Conservation (phyloP, 164 flowering plant species). For the Aristolochia contorta region DNA sequence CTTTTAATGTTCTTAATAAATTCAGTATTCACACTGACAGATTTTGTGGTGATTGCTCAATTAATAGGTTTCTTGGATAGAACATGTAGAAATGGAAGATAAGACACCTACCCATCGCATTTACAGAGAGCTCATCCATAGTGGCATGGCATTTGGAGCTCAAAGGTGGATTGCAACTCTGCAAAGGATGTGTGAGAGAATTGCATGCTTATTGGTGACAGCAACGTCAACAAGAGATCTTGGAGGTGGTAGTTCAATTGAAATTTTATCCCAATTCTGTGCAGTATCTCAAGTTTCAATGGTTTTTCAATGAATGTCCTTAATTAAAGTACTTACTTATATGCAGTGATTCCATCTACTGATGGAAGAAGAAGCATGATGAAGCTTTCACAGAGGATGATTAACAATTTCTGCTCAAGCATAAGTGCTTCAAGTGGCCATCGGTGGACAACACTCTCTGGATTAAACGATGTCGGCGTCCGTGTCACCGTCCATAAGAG, state of each 20-base stretch:
- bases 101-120: constrained; percentile 18
- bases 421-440: constrained; percentile 42
- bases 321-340: neutral
- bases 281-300: neutral
- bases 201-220: constrained; percentile 19
- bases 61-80: constrained; percentile 55
- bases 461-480: constrained; percentile 36
- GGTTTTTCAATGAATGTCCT: neutral
- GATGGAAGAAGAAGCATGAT: constrained; percentile 51
- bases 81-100: constrained; percentile 43
- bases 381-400: constrained; percentile 65
- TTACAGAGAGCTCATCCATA: constrained; percentile 27
- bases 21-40: neutral
- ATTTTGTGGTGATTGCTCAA: neutral
- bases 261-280: neutral
- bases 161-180: constrained; percentile 40
- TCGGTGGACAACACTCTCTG: constrained; percentile 44
- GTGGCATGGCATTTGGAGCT: constrained; percentile 47
- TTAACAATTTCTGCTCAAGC: constrained; percentile 50
- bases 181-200: constrained; percentile 36
- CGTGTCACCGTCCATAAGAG: constrained; percentile 41
- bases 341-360: constrained; percentile 23
- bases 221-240: constrained; percentile 13
- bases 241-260: constrained; percentile 18
- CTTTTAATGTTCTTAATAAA: neutral